phyloP scores from a whole-genome alignment of 352 stramenopile genomes.

The Pythium diclinum region DNA sequence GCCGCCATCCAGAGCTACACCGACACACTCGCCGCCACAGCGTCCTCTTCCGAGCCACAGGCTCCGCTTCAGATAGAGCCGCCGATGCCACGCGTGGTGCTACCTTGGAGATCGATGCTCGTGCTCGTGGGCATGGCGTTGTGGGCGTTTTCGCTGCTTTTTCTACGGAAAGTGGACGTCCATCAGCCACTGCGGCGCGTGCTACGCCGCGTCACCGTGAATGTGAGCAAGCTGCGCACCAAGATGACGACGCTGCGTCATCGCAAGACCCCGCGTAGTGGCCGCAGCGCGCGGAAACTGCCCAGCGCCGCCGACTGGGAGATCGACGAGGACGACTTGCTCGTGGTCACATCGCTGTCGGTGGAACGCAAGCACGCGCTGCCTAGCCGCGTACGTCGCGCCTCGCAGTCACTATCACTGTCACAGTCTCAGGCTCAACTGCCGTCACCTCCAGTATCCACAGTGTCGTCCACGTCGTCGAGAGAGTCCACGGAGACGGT shows the following conservation, averaged over 20 bases:
- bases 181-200: slow-evolving; percentile 36
- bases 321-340: slow-evolving; percentile 65
- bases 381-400: neutral
- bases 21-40: neutral
- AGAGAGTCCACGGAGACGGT: slow-evolving; percentile 22
- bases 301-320: slow-evolving; percentile 30
- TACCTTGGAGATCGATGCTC: slow-evolving; percentile 44
- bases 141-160: slow-evolving; percentile 45
- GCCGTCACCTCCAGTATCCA: slow-evolving; percentile 2
- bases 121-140: slow-evolving; percentile 36
- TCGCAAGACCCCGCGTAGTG: slow-evolving; percentile 21
- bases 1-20: slow-evolving; percentile 44
- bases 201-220: neutral
- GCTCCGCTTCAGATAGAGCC: neutral
- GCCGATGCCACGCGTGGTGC: slow-evolving; percentile 26
- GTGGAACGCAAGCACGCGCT: slow-evolving; percentile 38
- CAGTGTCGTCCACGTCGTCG: slow-evolving; percentile 20
- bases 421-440: neutral
- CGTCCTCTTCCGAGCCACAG: neutral
- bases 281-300: slow-evolving; percentile 19
- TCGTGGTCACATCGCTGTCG: slow-evolving; percentile 72
- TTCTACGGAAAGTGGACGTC: slow-evolving; percentile 45
- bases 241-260: slow-evolving; percentile 6
- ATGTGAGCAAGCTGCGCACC: neutral
- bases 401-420: neutral